phyloP scores from a whole-genome alignment of 805 yeast species.

The Dipodascus geniculatus region DNA sequence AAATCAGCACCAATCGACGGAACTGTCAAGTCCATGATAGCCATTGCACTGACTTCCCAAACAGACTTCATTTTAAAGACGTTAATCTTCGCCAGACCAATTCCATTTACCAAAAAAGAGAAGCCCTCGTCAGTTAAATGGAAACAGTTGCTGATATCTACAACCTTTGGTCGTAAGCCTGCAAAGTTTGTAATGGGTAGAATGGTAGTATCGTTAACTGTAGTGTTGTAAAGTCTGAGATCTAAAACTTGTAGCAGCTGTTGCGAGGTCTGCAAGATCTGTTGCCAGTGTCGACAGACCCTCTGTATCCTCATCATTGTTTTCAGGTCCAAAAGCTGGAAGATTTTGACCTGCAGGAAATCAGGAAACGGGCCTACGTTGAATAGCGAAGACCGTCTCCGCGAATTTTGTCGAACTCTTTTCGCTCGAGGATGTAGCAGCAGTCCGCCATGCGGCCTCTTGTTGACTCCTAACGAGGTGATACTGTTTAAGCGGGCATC shows the following conservation, averaged over 20 bases:
- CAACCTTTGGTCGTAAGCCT: conserved; percentile 49
- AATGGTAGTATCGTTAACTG: conserved; percentile 45
- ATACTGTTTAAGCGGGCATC: neutral
- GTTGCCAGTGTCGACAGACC: conserved; percentile 60
- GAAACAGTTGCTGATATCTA: conserved; percentile 62
- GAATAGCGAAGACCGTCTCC: conserved; percentile 47
- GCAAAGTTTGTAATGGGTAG: conserved; percentile 55
- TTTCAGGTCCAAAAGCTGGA: conserved; percentile 42
- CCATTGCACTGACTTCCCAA: conserved; percentile 74
- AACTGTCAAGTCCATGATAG: conserved; percentile 65
- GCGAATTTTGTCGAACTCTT: conserved; percentile 4
- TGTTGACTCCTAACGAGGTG: neutral
- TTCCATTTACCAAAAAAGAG: conserved; percentile 54
- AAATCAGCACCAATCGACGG: conserved; percentile 50
- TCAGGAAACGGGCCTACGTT: conserved; percentile 53
- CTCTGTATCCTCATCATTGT: conserved; percentile 47
- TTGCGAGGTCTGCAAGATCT: conserved; percentile 45
- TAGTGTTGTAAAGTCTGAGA: conserved; percentile 49
- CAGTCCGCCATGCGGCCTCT: neutral
- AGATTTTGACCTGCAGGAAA: conserved; percentile 40
- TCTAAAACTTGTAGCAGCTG: conserved; percentile 42
- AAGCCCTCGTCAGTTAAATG: conserved; percentile 71
- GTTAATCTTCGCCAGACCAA: conserved; percentile 54
- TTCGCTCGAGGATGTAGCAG: conserved; percentile 9
- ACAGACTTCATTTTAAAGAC: conserved; percentile 50